Evolutionary conservation across 306 rosid genomes (phyloP).

Genomic region (Casuarina glauca): DNA sequence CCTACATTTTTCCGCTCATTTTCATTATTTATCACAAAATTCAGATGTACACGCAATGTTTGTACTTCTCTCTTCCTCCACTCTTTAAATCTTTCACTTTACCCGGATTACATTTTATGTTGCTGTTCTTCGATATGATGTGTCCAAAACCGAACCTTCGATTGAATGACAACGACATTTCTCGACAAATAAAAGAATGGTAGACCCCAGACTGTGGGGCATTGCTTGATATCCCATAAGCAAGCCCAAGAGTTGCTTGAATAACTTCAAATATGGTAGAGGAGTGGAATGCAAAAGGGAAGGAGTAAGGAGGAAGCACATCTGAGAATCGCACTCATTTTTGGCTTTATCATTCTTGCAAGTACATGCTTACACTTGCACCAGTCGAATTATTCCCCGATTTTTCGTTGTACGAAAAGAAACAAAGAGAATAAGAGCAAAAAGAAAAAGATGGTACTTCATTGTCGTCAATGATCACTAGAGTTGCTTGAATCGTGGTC

Average conservation of each 20-base stretch:
- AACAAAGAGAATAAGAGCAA: constrained; percentile 33
- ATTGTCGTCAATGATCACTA: constrained; percentile 29
- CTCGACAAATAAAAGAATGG: too few relatives aligned
- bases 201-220: too few relatives aligned
- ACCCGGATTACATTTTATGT: neutral
- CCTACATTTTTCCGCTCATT: too few relatives aligned
- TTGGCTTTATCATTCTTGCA: constrained; percentile 15
- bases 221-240: too few relatives aligned
- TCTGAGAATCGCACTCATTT: constrained; percentile 32
- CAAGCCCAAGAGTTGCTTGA: too few relatives aligned
- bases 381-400: constrained; percentile 44
- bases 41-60: too few relatives aligned
- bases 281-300: too few relatives aligned
- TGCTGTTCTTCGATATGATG: neutral
- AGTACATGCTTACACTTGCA: constrained; percentile 24
- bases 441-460: constrained; percentile 13
- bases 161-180: too few relatives aligned
- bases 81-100: neutral
- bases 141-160: too few relatives aligned
- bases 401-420: constrained; percentile 39
- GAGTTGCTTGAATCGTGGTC: constrained; percentile 29
- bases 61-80: neutral
- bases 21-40: too few relatives aligned
- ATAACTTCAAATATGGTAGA: too few relatives aligned
- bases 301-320: too few relatives aligned